Percentiles rank a stretch among this genome's conserved stretches.
Conservation (phyloP, 2,329 filamentous ascomycete genomes). For the Phialocephala subalpina region DNA sequence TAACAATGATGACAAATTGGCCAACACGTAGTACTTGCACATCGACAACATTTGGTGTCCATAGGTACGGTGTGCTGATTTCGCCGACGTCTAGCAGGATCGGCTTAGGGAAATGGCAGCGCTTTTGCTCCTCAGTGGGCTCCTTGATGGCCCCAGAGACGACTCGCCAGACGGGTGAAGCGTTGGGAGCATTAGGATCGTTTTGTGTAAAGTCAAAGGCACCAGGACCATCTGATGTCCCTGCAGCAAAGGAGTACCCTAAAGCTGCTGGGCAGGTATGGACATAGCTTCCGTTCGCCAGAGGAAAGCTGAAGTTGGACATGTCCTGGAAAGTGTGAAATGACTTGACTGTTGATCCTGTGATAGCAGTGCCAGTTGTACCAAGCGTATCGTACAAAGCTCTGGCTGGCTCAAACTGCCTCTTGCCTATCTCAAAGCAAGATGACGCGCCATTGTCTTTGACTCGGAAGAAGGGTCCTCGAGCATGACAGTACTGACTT, state of each 20-base stretch:
- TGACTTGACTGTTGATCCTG: slow-evolving; percentile 74
- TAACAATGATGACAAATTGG: slow-evolving; percentile 83
- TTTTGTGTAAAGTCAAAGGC: slow-evolving; percentile 95
- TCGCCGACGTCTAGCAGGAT: slow-evolving; percentile 90
- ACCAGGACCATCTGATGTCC: slow-evolving; percentile 90
- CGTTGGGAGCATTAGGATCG: slow-evolving; percentile 73
- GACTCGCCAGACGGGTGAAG: slow-evolving; percentile 74
- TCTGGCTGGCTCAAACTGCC: slow-evolving; percentile 72
- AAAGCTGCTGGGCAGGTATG: slow-evolving; percentile 86
- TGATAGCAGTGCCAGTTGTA: slow-evolving; percentile 52
- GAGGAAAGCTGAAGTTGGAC: slow-evolving; percentile 74
- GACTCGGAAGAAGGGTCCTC: slow-evolving; percentile 73
- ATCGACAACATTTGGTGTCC: slow-evolving; percentile 92
- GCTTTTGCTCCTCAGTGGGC: slow-evolving; percentile 73
- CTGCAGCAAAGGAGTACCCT: slow-evolving; percentile 92
- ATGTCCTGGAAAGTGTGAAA: slow-evolving; percentile 90
- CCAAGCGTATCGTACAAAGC: slow-evolving; percentile 65
- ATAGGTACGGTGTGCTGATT: slow-evolving; percentile 78
- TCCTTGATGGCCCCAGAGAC: slow-evolving; percentile 77
- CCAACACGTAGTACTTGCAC: slow-evolving; percentile 86
- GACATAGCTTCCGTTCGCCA: slow-evolving; percentile 75
- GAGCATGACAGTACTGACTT: slow-evolving; percentile 75
- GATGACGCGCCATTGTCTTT: slow-evolving; percentile 77
- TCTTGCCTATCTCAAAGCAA: slow-evolving; percentile 77
- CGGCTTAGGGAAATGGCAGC: slow-evolving; percentile 83